Base-by-base conservation (phyloP, 176 grass and related monocot genomes). In the Secale cereale region DNA sequence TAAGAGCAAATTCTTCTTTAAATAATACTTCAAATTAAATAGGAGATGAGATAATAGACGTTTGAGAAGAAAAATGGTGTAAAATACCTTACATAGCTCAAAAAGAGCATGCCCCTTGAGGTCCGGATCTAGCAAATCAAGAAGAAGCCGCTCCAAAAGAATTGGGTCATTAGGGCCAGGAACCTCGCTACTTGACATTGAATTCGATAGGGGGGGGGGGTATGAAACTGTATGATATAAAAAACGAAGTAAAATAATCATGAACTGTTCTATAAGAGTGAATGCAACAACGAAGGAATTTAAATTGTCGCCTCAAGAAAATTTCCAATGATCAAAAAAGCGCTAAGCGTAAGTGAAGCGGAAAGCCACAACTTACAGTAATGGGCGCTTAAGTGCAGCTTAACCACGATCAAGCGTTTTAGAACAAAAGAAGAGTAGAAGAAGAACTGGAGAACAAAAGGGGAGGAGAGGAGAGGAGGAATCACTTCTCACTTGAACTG, bases 21-120 rank as follows among this genome's bases (percentile, higher is more conserved):
- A 62, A 62, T 37, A 64, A 37, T 30, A 65, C 36, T 5, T 17
- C 5, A 35, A 73, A 73, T 28, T 35, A n/a, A 56, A 85, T 85
- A 78, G 6, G 39, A 80, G 26, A 31, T 67, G 19, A 56, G 10
- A n/a, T n/a, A n/a, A n/a, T n/a, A n/a, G n/a, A n/a, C n/a, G n/a
- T n/a, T n/a, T n/a, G n/a, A n/a, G n/a, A n/a, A n/a, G n/a, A n/a
- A n/a, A 22, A 74, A n/a, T 6, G 12, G 15, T 32, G 37, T 39
- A 28, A 26, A 79, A 46, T 71, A 86, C 65, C 76, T 86, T 73
- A 56, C 11, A 22, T 40, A 86, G 43, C 57, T 74, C 10, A 7
- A 41, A 73, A 63, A 73, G 28, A 19, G 66, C 66, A 72, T 26
- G 2, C 12, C 7, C 70, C 43, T 12, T 78, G 39, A 20, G 66